Percentiles rank a stretch among this genome's conserved stretches.
Evolutionary conservation across 1,284 basidiomycete species (phyloP).

Genomic region (Peniophora sp.): DNA sequence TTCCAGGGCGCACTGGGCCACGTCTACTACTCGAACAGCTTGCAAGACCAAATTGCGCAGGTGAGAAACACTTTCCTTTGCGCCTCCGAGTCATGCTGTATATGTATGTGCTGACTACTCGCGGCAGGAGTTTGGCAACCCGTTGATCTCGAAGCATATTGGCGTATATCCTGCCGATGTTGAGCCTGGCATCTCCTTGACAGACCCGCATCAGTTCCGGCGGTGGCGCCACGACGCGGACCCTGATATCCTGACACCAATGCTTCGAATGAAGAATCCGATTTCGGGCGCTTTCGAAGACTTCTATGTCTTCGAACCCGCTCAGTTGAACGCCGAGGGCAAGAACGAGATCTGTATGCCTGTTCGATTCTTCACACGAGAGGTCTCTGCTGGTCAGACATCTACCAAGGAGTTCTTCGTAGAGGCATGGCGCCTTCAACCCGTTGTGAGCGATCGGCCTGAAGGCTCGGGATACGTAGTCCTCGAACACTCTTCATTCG

Average conservation of each 20-base stretch:
- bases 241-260: no score
- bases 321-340: no score
- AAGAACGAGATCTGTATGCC: not conserved
- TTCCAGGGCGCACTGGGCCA: conserved; percentile 8
- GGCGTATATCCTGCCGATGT: no score
- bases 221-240: no score
- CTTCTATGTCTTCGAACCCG: no score
- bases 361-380: not conserved
- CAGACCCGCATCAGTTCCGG: no score
- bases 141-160: not conserved
- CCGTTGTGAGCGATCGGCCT: not conserved
- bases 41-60: conserved; percentile 6
- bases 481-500: not conserved
- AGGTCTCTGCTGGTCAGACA: not conserved
- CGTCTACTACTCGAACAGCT: conserved; percentile 7
- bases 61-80: no score
- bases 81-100: not conserved
- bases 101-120: not conserved
- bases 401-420: not conserved
- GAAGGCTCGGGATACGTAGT: not conserved
- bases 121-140: not conserved
- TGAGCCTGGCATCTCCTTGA: no score
- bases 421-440: not conserved
- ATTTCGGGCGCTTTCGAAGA: no score
- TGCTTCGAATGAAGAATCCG: no score